phyloP scores from a whole-genome alignment of 2,329 filamentous ascomycete species.

The Fusarium sp. region DNA sequence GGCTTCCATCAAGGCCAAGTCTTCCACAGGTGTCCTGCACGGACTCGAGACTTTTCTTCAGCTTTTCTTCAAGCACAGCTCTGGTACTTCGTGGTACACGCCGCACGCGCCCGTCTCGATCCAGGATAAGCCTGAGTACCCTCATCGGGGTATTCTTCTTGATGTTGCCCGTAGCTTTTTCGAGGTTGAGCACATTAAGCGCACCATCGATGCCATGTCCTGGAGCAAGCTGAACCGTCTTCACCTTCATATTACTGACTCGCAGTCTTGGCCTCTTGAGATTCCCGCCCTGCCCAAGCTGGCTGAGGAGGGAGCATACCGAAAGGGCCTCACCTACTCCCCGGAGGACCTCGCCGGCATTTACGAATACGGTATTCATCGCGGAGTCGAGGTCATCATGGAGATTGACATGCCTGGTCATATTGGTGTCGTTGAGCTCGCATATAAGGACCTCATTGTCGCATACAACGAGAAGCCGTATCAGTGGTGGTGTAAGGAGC shows the following conservation, averaged over 20 bases:
- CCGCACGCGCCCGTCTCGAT: conserved; percentile 76
- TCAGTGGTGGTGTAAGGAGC: conserved; percentile 69
- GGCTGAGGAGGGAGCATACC: conserved; percentile 78
- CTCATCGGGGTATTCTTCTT: conserved; percentile 82
- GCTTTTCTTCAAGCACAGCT: conserved; percentile 79
- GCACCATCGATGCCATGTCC: conserved; percentile 79
- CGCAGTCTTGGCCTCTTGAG: conserved; percentile 87
- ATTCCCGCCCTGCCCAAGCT: conserved; percentile 78
- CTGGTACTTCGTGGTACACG: conserved; percentile 71
- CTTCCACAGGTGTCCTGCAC: conserved; percentile 75
- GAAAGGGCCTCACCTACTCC: conserved; percentile 73
- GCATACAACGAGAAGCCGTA: conserved; percentile 67
- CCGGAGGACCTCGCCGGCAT: conserved; percentile 72
- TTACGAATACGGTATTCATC: conserved; percentile 75
- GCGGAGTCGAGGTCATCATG: conserved; percentile 69
- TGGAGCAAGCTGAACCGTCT: conserved; percentile 88
- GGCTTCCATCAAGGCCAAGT: conserved; percentile 71
- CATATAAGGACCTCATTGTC: conserved; percentile 66
- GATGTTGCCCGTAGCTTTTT: conserved; percentile 82
- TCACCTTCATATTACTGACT: conserved; percentile 84
- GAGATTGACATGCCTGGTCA: conserved; percentile 73
- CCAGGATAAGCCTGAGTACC: conserved; percentile 77
- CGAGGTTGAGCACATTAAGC: conserved; percentile 73
- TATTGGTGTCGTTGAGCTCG: conserved; percentile 62
- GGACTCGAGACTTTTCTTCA: conserved; percentile 83